Evolutionary conservation across 1,139 yeast genomes (phyloP).

Genomic region (Hyphopichia pseudoburtonii): DNA sequence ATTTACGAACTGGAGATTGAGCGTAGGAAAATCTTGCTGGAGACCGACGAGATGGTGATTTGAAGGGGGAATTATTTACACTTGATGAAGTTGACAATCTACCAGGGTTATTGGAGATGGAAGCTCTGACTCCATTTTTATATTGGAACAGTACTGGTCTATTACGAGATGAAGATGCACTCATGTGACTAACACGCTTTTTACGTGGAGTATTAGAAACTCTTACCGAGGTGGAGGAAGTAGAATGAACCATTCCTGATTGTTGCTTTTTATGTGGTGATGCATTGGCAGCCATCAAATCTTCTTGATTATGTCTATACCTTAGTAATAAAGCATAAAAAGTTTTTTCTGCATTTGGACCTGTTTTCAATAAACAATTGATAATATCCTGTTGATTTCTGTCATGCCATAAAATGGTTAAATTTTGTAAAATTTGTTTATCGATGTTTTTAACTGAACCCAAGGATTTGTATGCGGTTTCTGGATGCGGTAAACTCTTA

Average conservation of each 20-base stretch:
- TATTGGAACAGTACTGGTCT: slow-evolving; percentile 59
- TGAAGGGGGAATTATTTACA: slow-evolving; percentile 33
- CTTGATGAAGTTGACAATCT: slow-evolving; percentile 33
- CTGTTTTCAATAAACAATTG: slow-evolving; percentile 51
- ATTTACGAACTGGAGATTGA: slow-evolving; percentile 16
- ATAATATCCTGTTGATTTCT: slow-evolving; percentile 58
- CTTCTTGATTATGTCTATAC: slow-evolving; percentile 51
- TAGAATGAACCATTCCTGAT: slow-evolving; percentile 3
- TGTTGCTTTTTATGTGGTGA: slow-evolving; percentile 11
- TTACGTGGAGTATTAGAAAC: slow-evolving; percentile 32
- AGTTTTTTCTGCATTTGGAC: slow-evolving; percentile 71
- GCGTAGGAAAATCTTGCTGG: slow-evolving; percentile 16
- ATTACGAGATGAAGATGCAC: slow-evolving; percentile 54
- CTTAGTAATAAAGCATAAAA: slow-evolving; percentile 65
- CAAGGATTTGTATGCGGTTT: slow-evolving; percentile 53
- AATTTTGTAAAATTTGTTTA: slow-evolving; percentile 61
- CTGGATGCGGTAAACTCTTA: slow-evolving; percentile 61
- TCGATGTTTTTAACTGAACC: slow-evolving; percentile 55
- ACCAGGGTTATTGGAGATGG: slow-evolving; percentile 18
- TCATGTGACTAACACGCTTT: slow-evolving; percentile 51
- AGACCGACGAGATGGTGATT: slow-evolving; percentile 20
- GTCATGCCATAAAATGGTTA: slow-evolving; percentile 76
- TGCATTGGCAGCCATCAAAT: slow-evolving; percentile 7
- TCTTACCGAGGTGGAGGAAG: slow-evolving; percentile 13
- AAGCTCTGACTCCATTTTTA: slow-evolving; percentile 25